Percentiles rank a stretch among this genome's conserved stretches.
These are phyloP conservation scores for Aspergillus oerlinghausenensis DNA, from an alignment of 2,329 filamentous ascomycete genomes.

Conservation along the genomic window DNA sequence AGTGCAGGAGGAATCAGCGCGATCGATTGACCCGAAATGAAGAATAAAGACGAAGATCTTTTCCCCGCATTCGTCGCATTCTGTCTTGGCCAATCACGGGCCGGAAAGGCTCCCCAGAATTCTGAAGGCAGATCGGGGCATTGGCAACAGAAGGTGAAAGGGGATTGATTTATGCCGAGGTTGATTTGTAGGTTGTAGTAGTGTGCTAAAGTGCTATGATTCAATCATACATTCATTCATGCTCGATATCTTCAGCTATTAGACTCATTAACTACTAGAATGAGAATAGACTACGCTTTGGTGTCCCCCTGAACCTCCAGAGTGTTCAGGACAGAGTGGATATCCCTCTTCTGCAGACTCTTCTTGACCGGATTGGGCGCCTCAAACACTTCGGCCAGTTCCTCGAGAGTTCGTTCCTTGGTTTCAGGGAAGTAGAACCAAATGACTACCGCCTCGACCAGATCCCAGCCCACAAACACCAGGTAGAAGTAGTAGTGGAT, in stretches of 20 bases:
- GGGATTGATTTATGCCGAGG: no score
- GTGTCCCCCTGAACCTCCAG: not conserved
- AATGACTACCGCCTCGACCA: constrained; percentile 8
- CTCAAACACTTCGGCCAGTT: constrained; percentile 12
- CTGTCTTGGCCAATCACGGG: not conserved
- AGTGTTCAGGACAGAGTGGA: not conserved
- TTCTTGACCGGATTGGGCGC: not conserved
- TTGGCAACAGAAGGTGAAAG: no score
- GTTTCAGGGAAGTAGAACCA: constrained; percentile 30
- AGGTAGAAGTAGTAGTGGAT: constrained; percentile 11
- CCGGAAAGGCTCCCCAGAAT: no score
- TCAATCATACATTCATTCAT: not conserved
- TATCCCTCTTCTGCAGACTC: not conserved
- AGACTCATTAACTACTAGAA: not conserved
- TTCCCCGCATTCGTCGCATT: no score
- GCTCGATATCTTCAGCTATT: no score
- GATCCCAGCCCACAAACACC: constrained; percentile 9
- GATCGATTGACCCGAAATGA: not conserved
- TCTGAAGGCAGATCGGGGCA: no score
- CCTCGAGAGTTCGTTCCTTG: constrained; percentile 27
- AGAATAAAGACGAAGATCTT: not conserved
- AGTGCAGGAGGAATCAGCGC: not conserved
- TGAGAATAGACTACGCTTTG: not conserved
- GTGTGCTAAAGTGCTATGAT: not conserved
- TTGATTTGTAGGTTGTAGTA: no score